Evolutionary conservation across 768 basidiomycete species (phyloP).

Genomic region (Solioccasus polychromus): DNA sequence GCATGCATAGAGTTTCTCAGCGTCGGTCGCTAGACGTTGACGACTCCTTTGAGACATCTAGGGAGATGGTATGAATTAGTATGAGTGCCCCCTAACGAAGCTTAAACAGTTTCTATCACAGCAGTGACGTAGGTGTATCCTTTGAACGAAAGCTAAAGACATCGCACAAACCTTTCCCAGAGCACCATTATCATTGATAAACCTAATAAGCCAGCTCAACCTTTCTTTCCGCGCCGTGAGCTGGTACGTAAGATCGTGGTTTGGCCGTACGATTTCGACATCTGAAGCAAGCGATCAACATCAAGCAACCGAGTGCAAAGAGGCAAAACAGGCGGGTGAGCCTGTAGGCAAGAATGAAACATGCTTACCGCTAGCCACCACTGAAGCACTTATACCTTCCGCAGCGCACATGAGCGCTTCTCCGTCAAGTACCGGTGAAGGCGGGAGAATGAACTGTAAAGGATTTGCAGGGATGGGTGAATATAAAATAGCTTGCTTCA

Average conservation of each 20-base stretch:
- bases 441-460: constrained; percentile 75
- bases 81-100: background rate
- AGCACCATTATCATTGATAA: constrained; percentile 84
- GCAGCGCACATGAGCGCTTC: constrained; percentile 79
- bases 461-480: constrained; percentile 76
- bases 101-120: background rate
- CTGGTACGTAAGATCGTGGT: constrained; percentile 80
- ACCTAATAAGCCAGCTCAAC: constrained; percentile 81
- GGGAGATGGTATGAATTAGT: constrained; percentile 6
- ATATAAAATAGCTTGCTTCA: constrained; percentile 82
- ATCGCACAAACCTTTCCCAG: constrained; percentile 57
- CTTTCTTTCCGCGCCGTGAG: constrained; percentile 71
- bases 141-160: background rate
- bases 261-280: constrained; percentile 62
- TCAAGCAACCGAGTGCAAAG: background rate
- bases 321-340: background rate
- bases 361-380: constrained; percentile 66
- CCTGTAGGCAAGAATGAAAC: background rate
- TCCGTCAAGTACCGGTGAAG: constrained; percentile 61
- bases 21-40: constrained; percentile 73
- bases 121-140: background rate
- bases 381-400: constrained; percentile 66
- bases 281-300: constrained; percentile 38
- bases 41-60: constrained; percentile 82
- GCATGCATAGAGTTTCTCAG: constrained; percentile 81